Evolutionary conservation across 148 eudicot species (phyloP).

Genomic region (Silene conica): DNA sequence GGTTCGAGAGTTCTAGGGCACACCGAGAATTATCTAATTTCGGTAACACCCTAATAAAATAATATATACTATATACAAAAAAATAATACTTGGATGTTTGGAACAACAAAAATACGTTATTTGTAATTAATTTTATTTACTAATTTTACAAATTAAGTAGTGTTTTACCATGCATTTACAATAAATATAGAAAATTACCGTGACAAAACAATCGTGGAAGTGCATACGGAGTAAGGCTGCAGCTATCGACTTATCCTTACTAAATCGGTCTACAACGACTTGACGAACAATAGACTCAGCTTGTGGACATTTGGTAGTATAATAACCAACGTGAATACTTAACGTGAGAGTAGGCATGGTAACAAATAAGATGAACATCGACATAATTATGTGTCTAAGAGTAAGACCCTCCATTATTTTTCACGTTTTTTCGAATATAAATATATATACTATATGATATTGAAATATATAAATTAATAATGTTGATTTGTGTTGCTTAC

Average conservation of each 20-base stretch:
- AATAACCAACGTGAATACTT: conserved; percentile 19
- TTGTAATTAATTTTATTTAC: no score
- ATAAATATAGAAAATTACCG: background rate
- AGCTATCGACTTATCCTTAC: conserved; percentile 5
- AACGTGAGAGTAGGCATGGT: background rate
- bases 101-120: no score
- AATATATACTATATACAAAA: no score
- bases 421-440: background rate
- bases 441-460: no score
- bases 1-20: no score
- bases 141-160: no score
- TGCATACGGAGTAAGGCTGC: conserved; percentile 29
- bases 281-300: conserved; percentile 20
- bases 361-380: background rate
- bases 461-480: no score
- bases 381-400: conserved; percentile 8
- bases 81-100: no score
- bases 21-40: no score
- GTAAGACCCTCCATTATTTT: background rate
- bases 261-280: conserved; percentile 9
- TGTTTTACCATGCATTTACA: no score
- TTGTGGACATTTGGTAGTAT: conserved; percentile 6
- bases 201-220: conserved; percentile 30
- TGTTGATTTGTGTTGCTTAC: no score
- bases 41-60: no score